These are phyloP conservation scores for Agrostemma githago DNA, from an alignment of 148 eudicot genomes.

Conservation along the genomic window DNA sequence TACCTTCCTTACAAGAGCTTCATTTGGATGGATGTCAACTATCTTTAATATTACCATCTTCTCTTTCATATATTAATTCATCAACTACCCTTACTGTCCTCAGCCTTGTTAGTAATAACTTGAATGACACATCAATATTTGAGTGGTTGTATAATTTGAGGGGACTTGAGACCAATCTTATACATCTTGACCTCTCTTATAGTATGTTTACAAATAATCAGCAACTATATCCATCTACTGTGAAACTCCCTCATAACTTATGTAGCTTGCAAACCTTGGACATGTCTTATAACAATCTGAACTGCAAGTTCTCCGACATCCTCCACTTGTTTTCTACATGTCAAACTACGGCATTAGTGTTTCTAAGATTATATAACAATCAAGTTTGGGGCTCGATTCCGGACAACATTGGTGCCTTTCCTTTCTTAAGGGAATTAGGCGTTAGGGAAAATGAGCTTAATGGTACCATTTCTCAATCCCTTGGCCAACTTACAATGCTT, in stretches of 20 bases:
- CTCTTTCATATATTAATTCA: background rate
- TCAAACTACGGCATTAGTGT: background rate
- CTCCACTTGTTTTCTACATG: no score
- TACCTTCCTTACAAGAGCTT: constrained; percentile 11
- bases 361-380: constrained; percentile 8
- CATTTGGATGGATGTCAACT: background rate
- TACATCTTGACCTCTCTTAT: constrained; percentile 16
- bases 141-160: background rate
- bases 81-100: background rate
- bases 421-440: constrained; percentile 7
- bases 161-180: constrained; percentile 3
- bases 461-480: constrained; percentile 17
- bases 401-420: constrained; percentile 14
- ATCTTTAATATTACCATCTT: constrained; percentile 4
- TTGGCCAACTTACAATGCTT: constrained; percentile 15
- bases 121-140: constrained; percentile 1
- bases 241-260: background rate
- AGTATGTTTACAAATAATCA: constrained; percentile 13
- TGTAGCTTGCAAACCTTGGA: background rate
- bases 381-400: constrained; percentile 27
- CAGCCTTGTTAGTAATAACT: constrained; percentile 2
- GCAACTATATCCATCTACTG: background rate
- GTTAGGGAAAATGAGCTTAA: constrained; percentile 14
- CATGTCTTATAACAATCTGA: background rate
- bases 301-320: background rate